A percentile compares a stretch with the other conserved stretches of the same genome.
These are phyloP conservation scores for Phylloporus sp. DNA, from an alignment of 1,284 basidiomycete genomes.

Conservation along the genomic window DNA sequence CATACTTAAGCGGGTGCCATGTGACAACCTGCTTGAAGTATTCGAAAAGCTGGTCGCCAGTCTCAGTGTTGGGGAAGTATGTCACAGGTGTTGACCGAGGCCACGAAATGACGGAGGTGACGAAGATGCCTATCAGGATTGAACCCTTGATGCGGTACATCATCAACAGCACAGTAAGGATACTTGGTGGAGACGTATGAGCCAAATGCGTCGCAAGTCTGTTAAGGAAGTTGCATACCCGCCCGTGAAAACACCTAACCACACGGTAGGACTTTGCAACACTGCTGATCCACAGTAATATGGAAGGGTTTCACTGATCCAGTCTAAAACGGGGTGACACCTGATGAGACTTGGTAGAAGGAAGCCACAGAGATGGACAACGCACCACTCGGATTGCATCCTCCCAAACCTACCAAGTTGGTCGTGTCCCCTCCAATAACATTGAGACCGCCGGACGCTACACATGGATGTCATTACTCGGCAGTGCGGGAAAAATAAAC, in stretches of 20 bases:
- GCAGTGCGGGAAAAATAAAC: neutral
- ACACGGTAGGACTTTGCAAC: conserved; percentile 79
- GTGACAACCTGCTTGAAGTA: conserved; percentile 90
- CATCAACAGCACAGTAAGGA: conserved; percentile 82
- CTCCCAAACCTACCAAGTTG: conserved; percentile 84
- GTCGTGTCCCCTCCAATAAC: conserved; percentile 80
- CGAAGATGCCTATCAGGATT: conserved; percentile 83
- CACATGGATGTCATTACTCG: conserved; percentile 17
- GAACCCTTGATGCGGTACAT: conserved; percentile 88
- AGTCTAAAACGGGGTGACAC: conserved; percentile 35
- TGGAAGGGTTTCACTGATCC: conserved; percentile 49
- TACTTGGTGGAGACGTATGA: conserved; percentile 47
- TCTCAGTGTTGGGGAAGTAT: conserved; percentile 77
- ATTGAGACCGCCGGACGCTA: conserved; percentile 72
- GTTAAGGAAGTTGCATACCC: conserved; percentile 56
- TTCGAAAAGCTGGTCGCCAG: conserved; percentile 79
- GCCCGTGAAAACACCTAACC: conserved; percentile 90
- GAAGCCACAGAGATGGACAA: neutral
- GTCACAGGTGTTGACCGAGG: conserved; percentile 84
- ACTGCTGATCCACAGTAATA: conserved; percentile 75
- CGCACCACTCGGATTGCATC: conserved; percentile 68
- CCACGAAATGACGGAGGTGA: conserved; percentile 91
- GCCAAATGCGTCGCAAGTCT: conserved; percentile 8
- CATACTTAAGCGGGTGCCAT: conserved; percentile 70
- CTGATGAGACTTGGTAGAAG: conserved; percentile 9